Base-by-base conservation (phyloP, 805 yeast genomes). In the Candida succiphila region DNA sequence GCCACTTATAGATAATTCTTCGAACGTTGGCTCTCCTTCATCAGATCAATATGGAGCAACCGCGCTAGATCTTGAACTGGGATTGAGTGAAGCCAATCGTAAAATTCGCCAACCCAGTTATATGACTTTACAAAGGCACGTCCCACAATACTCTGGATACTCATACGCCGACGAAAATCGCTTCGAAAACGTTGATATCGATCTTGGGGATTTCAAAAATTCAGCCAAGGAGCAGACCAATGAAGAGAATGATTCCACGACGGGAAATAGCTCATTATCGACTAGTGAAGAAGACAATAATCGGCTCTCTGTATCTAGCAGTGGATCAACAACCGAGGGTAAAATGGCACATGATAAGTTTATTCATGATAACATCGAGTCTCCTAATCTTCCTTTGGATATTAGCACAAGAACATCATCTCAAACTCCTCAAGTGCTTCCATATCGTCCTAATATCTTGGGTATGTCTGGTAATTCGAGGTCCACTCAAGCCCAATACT, bases 181-280 rank as follows among this genome's bases (percentile, higher is more conserved):
- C 35, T 60, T 65, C 15, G 69, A 69, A 25, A 68, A 72, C 32
- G 72, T 76, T 35, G 80, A 75, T 45, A 53, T 73, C 25, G 78
- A 75, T 42, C 49, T 65, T 26, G 56, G 42, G 15, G 26, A 24
- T 6, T 13, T 15, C n/a, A 7, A n/a, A 6, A 24, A 12, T 13
- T 9, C 10, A 12, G 26, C n/a, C 6, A 6, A 6, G 10, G n/a
- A 15, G 7, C 14, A 6, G 6, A n/a, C 14, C n/a, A 15, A 24
- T 24, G 26, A 24, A 12, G 26, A 24, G 7, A 7, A 24, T 12
- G 10, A 9, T 7, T 15, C 6, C 6, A 24, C 26, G 10, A 9
- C 26, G 6, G 26, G n/a, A 12, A 9, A 24, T 15, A 12, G 24
- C 12, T 8, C 8, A 22, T 8, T 8, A 22, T 12, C 8, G 10